phyloP scores from a whole-genome alignment of 352 stramenopile species.

The Thalassiosira oceanica region DNA sequence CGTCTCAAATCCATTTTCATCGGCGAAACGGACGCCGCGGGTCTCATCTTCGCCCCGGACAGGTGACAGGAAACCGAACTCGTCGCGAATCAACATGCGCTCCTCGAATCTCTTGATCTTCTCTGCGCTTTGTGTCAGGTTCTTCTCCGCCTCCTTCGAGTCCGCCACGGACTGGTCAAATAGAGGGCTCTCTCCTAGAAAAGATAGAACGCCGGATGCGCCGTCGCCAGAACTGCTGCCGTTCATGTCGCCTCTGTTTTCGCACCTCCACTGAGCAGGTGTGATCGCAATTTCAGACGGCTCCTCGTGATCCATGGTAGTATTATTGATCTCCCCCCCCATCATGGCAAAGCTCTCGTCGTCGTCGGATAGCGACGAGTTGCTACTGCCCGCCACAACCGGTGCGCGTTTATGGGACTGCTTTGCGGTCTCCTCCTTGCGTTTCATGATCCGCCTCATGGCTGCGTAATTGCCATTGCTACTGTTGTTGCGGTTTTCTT shows the following conservation, averaged over 20 bases:
- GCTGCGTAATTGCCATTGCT: conserved; percentile 17
- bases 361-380: conserved; percentile 3
- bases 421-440: conserved; percentile 2
- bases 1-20: conserved; percentile 18
- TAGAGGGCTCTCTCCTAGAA: conserved; percentile 26
- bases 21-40: conserved; percentile 32
- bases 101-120: conserved; percentile 28
- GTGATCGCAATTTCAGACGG: conserved; percentile 13
- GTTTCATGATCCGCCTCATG: conserved; percentile 43
- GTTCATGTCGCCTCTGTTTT: neutral
- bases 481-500: neutral
- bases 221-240: conserved; percentile 2
- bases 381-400: neutral
- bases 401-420: neutral
- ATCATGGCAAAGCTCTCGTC: conserved; percentile 12
- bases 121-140: conserved; percentile 20
- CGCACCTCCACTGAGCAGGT: conserved; percentile 4
- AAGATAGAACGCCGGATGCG: conserved; percentile 25
- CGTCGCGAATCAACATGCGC: conserved; percentile 7
- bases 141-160: conserved; percentile 9
- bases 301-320: conserved; percentile 2
- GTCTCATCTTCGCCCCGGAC: neutral
- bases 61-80: neutral
- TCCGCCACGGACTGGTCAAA: conserved; percentile 13
- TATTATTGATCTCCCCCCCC: conserved; percentile 34